Conservation (phyloP, 2,329 filamentous ascomycete species). For the Peltaster fructicola region DNA sequence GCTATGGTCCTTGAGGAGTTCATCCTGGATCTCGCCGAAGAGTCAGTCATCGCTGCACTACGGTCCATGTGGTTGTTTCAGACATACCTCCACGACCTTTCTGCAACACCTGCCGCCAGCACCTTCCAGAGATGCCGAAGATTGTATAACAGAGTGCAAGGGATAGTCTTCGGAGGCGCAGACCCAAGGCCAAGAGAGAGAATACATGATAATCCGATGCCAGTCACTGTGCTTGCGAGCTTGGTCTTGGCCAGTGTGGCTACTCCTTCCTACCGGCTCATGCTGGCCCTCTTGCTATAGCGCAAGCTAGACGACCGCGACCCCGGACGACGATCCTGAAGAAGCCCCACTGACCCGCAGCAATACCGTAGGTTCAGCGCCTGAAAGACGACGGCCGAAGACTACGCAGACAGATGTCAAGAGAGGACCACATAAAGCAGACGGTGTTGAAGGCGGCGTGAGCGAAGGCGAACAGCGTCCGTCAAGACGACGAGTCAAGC, state of each 20-base stretch:
- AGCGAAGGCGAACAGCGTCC: constrained; percentile 8
- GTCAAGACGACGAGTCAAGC: no score
- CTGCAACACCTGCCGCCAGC: constrained; percentile 54
- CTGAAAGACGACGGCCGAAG: no score
- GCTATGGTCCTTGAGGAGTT: constrained; percentile 85
- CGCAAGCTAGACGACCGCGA: constrained; percentile 61
- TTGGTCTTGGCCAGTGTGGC: constrained; percentile 63
- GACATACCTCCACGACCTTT: constrained; percentile 69
- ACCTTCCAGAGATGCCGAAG: constrained; percentile 68
- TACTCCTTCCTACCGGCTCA: constrained; percentile 57
- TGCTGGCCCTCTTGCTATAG: constrained; percentile 64
- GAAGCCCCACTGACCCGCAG: no score
- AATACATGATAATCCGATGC: constrained; percentile 66
- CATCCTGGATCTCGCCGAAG: constrained; percentile 68
- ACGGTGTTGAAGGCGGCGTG: not conserved
- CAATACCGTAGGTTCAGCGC: no score
- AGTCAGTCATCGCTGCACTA: constrained; percentile 68
- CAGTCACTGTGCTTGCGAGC: constrained; percentile 64
- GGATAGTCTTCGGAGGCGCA: constrained; percentile 65
- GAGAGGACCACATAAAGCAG: no score
- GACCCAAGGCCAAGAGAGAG: constrained; percentile 53
- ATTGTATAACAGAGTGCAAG: constrained; percentile 76
- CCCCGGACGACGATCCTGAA: no score
- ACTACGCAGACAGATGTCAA: no score
- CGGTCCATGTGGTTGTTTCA: constrained; percentile 84